Evolutionary conservation across 139 green algal species (phyloP).

Genomic region (Chlorella sp.): DNA sequence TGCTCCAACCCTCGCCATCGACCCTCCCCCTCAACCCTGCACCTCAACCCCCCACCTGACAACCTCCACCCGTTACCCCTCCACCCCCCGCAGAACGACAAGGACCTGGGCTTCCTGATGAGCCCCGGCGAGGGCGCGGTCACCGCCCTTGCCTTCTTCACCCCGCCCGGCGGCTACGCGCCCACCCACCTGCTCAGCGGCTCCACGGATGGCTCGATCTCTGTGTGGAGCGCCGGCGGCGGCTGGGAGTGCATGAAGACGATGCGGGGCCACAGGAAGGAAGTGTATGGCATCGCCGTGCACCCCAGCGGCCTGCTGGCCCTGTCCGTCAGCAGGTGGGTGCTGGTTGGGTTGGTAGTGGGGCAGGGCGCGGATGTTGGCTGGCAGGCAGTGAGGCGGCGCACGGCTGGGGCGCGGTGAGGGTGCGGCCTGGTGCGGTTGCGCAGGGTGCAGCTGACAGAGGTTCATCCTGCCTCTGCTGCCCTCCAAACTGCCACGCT

Average conservation of each 20-base stretch:
- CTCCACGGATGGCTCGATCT: conserved; percentile 79
- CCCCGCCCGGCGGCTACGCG: conserved; percentile 36
- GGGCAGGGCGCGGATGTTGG: no score
- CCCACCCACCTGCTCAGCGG: conserved; percentile 87
- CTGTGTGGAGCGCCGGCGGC: conserved; percentile 74
- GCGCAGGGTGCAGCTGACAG: no score
- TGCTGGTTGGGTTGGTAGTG: no score
- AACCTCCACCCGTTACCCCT: no score
- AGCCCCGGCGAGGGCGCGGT: conserved; percentile 85
- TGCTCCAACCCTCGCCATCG: no score
- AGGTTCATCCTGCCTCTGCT: no score
- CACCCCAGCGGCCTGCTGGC: conserved; percentile 81
- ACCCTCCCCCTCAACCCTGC: no score
- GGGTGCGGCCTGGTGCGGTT: no score
- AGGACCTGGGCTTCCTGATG: conserved; percentile 86
- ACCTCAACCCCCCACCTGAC: no score
- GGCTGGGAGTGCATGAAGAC: conserved; percentile 85
- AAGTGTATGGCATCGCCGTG: conserved; percentile 72
- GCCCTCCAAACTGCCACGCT: no score
- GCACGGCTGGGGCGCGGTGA: no score
- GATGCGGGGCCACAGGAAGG: conserved; percentile 66
- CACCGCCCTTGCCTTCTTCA: conserved; percentile 74
- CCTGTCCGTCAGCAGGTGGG: conserved; percentile 71
- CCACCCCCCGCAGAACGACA: conserved; percentile 38
- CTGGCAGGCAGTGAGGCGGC: no score